Evolutionary conservation across 306 rosid genomes (phyloP), one percentile per base, ranked within the genome.

Genomic region (Trifolium repens): DNA sequence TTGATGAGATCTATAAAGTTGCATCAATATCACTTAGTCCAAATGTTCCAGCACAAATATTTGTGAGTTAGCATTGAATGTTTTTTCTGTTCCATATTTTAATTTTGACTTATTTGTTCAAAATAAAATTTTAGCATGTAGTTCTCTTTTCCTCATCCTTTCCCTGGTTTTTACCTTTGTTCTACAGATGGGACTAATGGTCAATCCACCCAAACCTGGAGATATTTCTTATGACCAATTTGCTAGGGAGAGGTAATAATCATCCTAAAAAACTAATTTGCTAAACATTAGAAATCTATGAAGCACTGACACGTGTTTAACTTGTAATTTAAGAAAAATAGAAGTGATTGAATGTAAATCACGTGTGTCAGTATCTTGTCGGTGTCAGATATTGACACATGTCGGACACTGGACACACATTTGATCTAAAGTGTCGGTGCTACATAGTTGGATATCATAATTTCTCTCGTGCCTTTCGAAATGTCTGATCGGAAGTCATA

Each of bases 21-120:
- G 93, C 93, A 50, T 96, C 98, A 0, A 71, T 92, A 84, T 77
- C 99, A 35, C 98, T 96, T 79, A 92, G 97, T 75, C 99, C 99
- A 54, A 96, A 96, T 82, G 99, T 92, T 88, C 96, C 99, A 67
- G 99, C 97, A 84, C 99, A 96, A 78, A 88, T 96, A 86, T 92
- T 96, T 88, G 99, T 96, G 89, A 90, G 98, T 88, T 81, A 67
- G 57, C 81, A 62, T 63, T 46, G 32, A 73, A 69, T 79, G 64
- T 71, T 68, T 83, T 50, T 50, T 49, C 50, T 64, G 52, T 37
- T 8, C 12, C 65, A 57, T 78, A 27, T 71, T 75, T 81, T 47
- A 55, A 55, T 47, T 69, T 67, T 16, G 44, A 73, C 34, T 47
- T 65, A 49, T 37, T 73, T 73, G 52, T 64, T 76, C 62, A 22